These are phyloP conservation scores for Intubia oerlemansii DNA, from an alignment of 2,329 filamentous ascomycete genomes.

Conservation along the genomic window DNA sequence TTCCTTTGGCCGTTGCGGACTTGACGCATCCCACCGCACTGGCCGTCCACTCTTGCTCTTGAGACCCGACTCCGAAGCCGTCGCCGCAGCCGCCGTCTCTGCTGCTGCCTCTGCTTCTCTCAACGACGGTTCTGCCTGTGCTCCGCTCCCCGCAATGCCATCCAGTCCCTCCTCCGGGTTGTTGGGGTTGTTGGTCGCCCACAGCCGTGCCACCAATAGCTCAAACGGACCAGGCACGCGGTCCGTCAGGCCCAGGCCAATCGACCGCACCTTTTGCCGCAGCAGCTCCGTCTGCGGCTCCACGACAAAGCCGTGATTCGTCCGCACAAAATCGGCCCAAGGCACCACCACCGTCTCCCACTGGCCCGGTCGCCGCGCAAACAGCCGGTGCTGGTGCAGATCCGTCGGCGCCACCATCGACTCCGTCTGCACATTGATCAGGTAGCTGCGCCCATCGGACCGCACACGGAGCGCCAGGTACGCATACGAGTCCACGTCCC, in stretches of 20 bases:
- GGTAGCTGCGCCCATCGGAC: constrained; percentile 79
- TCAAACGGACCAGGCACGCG: constrained; percentile 76
- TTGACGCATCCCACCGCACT: too few relatives aligned
- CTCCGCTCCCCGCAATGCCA: too few relatives aligned
- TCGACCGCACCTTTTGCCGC: constrained; percentile 61
- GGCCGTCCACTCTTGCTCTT: too few relatives aligned
- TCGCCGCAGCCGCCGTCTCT: too few relatives aligned
- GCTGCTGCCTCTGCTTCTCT: too few relatives aligned
- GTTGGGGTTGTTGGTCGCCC: constrained; percentile 70
- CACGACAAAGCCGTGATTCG: constrained; percentile 77
- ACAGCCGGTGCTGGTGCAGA: constrained; percentile 82
- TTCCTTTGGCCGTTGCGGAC: too few relatives aligned
- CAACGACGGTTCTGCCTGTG: too few relatives aligned
- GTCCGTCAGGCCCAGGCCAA: constrained; percentile 81
- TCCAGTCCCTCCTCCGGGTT: too few relatives aligned
- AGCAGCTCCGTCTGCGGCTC: constrained; percentile 86
- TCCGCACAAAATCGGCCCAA: constrained; percentile 85
- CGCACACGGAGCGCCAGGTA: constrained; percentile 79
- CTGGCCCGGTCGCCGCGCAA: constrained; percentile 53
- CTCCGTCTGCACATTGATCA: constrained; percentile 90
- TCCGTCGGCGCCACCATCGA: constrained; percentile 74
- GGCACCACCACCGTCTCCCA: constrained; percentile 94
- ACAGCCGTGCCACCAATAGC: constrained; percentile 64
- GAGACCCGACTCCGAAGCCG: too few relatives aligned
- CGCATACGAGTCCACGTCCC: constrained; percentile 76